Conservation (phyloP, 257 asterid species). For the Penstemon barbatus region DNA sequence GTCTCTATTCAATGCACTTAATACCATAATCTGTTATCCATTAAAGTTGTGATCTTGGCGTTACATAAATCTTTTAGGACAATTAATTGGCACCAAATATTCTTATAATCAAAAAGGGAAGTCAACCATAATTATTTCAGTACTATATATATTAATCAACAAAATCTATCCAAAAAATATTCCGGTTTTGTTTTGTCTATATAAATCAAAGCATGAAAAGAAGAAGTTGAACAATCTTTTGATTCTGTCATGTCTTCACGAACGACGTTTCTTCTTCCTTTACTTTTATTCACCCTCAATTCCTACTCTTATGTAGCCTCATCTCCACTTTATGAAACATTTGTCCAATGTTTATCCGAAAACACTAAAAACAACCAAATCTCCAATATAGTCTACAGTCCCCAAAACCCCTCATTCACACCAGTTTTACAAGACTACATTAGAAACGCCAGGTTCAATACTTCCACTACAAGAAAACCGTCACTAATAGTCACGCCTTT, state of each 20-base stretch:
- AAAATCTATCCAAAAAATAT: too few relatives aligned
- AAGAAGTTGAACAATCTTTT: background rate
- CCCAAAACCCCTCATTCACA: conserved; percentile 23
- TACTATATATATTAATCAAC: too few relatives aligned
- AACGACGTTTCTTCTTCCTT: background rate
- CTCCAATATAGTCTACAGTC: conserved; percentile 22
- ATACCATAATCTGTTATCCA: too few relatives aligned
- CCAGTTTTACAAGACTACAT: conserved; percentile 25
- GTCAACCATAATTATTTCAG: too few relatives aligned
- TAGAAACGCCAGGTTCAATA: conserved; percentile 30
- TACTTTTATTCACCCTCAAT: background rate
- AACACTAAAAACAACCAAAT: background rate
- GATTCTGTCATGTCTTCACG: background rate
- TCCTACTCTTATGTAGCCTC: background rate
- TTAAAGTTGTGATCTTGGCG: too few relatives aligned
- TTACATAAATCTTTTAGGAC: too few relatives aligned
- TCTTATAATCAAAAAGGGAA: too few relatives aligned
- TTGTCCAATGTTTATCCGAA: conserved; percentile 27
- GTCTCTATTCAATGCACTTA: too few relatives aligned
- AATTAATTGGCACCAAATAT: too few relatives aligned
- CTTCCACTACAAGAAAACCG: conserved; percentile 7
- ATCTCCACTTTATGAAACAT: conserved; percentile 10
- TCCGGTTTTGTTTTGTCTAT: too few relatives aligned
- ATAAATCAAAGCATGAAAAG: too few relatives aligned
- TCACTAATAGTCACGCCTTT: background rate